Evolutionary conservation across 768 basidiomycete species (phyloP).

Genomic region (Tricholoma hemisulphureum): DNA sequence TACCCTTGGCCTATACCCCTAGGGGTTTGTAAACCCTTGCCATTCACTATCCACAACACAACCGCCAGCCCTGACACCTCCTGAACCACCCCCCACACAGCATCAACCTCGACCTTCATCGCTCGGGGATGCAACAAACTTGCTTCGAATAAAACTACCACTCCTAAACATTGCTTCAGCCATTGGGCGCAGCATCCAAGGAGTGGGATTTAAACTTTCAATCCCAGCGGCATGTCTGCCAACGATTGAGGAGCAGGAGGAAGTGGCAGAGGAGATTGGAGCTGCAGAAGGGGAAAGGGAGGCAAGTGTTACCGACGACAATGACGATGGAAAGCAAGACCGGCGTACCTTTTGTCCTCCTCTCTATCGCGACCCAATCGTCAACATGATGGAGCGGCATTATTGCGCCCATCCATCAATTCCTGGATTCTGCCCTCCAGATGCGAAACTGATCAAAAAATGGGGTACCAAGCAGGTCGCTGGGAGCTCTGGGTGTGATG

Average conservation of each 20-base stretch:
- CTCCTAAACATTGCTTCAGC: background rate
- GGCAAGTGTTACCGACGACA: background rate
- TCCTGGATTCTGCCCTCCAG: background rate
- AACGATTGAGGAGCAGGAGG: background rate
- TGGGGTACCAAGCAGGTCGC: background rate
- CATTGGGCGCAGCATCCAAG: background rate
- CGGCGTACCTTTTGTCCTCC: background rate
- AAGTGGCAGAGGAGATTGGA: background rate
- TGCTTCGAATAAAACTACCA: background rate
- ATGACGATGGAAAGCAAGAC: background rate
- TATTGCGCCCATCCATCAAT: background rate
- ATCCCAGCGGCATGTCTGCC: background rate
- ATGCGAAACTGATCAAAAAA: background rate
- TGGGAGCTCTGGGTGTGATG: slow-evolving; percentile 1
- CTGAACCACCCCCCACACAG: background rate
- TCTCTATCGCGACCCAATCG: background rate
- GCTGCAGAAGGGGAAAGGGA: background rate
- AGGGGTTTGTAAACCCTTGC: too few species aligned
- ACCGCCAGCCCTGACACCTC: background rate
- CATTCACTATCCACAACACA: too few species aligned
- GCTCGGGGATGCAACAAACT: background rate
- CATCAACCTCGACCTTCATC: background rate
- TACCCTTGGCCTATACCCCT: too few species aligned
- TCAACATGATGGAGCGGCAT: background rate
- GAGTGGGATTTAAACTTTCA: background rate